Evolutionary conservation across 176 grass and related monocot species (phyloP).

Genomic region (Musa beccarii): DNA sequence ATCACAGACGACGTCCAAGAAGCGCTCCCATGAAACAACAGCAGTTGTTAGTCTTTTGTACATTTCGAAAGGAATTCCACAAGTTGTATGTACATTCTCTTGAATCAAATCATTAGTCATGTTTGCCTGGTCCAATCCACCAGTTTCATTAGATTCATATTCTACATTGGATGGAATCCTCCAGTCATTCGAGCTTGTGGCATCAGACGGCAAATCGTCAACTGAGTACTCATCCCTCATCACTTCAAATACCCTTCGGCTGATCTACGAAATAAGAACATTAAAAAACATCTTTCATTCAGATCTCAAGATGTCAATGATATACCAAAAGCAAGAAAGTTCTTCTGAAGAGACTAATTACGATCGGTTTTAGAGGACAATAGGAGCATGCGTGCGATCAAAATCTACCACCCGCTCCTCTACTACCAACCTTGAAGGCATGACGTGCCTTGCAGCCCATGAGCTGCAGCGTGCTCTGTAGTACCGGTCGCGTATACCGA

Average conservation of each 20-base stretch:
- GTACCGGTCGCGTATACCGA: constrained; percentile 75
- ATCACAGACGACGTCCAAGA: constrained; percentile 69
- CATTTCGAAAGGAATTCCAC: constrained; percentile 57
- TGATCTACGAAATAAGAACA: constrained; percentile 49
- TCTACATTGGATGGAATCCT: constrained; percentile 8
- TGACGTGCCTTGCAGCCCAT: constrained; percentile 98
- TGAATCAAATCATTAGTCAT: constrained; percentile 7
- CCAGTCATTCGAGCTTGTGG: constrained; percentile 23
- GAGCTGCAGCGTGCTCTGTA: constrained; percentile 94
- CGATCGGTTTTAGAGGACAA: too few relatives aligned
- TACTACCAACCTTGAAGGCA: constrained; percentile 71
- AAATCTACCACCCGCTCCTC: not conserved
- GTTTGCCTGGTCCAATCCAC: not conserved
- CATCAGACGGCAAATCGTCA: not conserved
- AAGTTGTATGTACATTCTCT: constrained; percentile 23
- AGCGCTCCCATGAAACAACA: constrained; percentile 57
- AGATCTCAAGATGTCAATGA: not conserved
- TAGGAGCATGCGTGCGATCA: too few relatives aligned
- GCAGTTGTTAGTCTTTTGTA: constrained; percentile 81
- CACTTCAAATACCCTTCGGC: constrained; percentile 80
- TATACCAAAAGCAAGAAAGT: not conserved
- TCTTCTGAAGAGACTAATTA: not conserved
- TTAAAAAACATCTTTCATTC: not conserved
- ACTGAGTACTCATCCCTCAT: constrained; percentile 49
- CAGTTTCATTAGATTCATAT: not conserved